Evolutionary conservation across 2,329 filamentous ascomycete species (phyloP).

Genomic region (Ophiostoma angusticollis): DNA sequence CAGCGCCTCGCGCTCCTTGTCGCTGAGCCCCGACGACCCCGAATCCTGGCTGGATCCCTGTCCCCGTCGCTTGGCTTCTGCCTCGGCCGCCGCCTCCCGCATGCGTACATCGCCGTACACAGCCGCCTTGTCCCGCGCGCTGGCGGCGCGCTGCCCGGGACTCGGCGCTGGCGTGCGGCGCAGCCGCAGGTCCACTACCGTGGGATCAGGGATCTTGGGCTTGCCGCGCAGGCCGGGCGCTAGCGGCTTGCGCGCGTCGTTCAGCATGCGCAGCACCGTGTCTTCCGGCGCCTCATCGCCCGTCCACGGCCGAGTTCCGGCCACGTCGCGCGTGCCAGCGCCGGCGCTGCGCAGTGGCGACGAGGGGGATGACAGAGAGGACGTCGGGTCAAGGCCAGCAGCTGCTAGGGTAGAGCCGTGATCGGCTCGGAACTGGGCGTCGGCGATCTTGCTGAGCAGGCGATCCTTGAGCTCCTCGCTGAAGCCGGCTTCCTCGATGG

Average conservation of each 20-base stretch:
- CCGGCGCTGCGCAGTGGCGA: no score
- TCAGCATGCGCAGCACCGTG: slow-evolving; percentile 69
- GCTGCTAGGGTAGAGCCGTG: slow-evolving; percentile 36
- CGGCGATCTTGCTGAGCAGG: slow-evolving; percentile 43
- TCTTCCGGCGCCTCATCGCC: slow-evolving; percentile 65
- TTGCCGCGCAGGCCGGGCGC: slow-evolving; percentile 34
- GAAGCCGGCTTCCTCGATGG: slow-evolving; percentile 50
- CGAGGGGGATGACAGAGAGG: slow-evolving; percentile 10
- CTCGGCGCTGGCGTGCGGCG: slow-evolving; percentile 26
- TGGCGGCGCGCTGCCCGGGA: slow-evolving; percentile 35
- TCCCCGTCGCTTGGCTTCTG: not conserved
- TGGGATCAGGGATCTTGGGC: slow-evolving; percentile 27
- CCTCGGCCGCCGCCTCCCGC: slow-evolving; percentile 28
- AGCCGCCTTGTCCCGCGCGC: slow-evolving; percentile 44
- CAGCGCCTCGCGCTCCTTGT: slow-evolving; percentile 60
- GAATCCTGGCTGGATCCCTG: no score
- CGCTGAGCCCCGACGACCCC: slow-evolving; percentile 43
- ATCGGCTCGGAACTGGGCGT: slow-evolving; percentile 40
- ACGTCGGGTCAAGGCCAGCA: slow-evolving; percentile 21
- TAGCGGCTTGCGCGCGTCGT: slow-evolving; percentile 65
- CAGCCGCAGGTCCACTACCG: slow-evolving; percentile 39
- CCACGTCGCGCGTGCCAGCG: slow-evolving; percentile 53
- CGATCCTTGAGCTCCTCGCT: slow-evolving; percentile 48
- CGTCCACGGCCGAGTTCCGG: slow-evolving; percentile 59
- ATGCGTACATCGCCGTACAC: slow-evolving; percentile 37